Evolutionary conservation across 257 asterid species (phyloP), one percentile per base, ranked within the genome.

Genomic region (Nicotiana sylvestris): DNA sequence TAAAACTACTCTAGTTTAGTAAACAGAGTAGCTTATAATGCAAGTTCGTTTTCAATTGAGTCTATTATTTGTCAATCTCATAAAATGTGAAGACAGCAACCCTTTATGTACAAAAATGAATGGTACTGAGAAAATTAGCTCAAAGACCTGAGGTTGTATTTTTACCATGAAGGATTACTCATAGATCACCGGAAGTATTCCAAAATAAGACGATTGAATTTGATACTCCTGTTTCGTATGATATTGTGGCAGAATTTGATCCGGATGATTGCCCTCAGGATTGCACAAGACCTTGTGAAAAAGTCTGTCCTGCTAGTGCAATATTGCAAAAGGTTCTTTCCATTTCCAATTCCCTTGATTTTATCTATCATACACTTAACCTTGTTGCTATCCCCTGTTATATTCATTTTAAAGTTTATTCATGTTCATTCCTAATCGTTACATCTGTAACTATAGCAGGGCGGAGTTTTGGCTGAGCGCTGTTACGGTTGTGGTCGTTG

Each of bases 401-500:
- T 29, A 29, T 76, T 29, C 9, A 0, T 51, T 65, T n/a, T 49
- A 1, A 49, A 74, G 43, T 13, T 74, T 49, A 49, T 49, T 27
- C 79, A 12, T 46, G 61, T 0, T 32, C 16, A 35, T 39, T 62
- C 25, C 76, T 39, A n/a, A 58, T 25, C 9, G 82, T 67, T 25
- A 37, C 82, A 69, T 81, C 83, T 35, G 30, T 78, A 80, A 57
- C 21, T 61, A 43, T 61, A 58, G 83, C 87, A 93, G 97, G 94
- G 91, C 10, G 97, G 97, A 33, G 95, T 95, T 83, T 61, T 92
- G 85, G 90, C 93, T 69, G 98, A 93, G 53, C 92, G 98, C 76
- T 95, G 98, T 88, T 95, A 95, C 85, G 98, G 98, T 82, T 95
- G 98, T 88, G 98, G 98, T 82, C 93, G 98, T n/a, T 95, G 98